Evolutionary conservation across 306 rosid genomes (phyloP).

Genomic region (Neltuma alba): DNA sequence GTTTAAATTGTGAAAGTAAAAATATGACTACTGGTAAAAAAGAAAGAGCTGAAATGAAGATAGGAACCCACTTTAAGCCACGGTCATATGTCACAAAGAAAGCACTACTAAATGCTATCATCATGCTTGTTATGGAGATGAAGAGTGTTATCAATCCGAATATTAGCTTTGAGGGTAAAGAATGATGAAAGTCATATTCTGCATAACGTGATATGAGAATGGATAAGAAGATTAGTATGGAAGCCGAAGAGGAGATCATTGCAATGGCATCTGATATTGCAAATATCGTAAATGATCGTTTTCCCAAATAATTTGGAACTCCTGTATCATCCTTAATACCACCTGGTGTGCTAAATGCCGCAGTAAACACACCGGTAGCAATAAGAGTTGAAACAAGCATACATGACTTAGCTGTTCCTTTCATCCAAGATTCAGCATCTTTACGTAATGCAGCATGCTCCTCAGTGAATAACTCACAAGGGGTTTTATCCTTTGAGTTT

Average conservation of each 20-base stretch:
- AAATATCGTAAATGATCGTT: constrained; percentile 25
- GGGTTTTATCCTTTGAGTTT: constrained; percentile 31
- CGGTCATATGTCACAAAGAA: neutral
- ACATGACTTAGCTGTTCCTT: constrained; percentile 41
- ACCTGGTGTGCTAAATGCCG: constrained; percentile 44
- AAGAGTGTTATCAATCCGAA: constrained; percentile 36
- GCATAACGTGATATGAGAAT: constrained; percentile 51
- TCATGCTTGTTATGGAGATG: constrained; percentile 37
- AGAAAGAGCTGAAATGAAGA: neutral
- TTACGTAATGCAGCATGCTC: constrained; percentile 32
- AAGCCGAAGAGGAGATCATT: constrained; percentile 50
- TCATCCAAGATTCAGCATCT: constrained; percentile 52
- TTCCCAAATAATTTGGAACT: constrained; percentile 22
- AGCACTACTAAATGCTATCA: neutral
- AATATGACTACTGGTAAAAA: neutral
- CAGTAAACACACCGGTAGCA: constrained; percentile 41
- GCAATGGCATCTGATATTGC: constrained; percentile 50
- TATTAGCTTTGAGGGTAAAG: constrained; percentile 52
- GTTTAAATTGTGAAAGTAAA: neutral
- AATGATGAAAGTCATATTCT: constrained; percentile 44
- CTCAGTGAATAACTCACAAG: constrained; percentile 36
- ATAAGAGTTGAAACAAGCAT: constrained; percentile 46
- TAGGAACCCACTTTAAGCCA: neutral
- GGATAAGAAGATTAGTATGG: constrained; percentile 51
- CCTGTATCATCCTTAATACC: constrained; percentile 19